A percentile compares a stretch with the other conserved stretches of the same genome.
Conservation (phyloP, 164 flowering plant genomes). For the Vitis rupestris region DNA sequence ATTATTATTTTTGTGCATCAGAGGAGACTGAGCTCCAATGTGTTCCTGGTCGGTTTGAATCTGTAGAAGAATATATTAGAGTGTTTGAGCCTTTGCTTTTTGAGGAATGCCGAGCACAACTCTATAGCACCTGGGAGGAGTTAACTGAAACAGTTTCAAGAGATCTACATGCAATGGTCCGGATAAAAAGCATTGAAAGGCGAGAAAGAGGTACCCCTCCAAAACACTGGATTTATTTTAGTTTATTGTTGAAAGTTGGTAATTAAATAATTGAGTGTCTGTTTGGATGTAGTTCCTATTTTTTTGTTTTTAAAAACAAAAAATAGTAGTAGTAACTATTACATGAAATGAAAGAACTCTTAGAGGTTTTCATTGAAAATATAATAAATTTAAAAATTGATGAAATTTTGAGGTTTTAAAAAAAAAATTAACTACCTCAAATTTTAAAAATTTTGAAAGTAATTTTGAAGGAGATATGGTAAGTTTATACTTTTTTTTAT, state of each 20-base stretch:
- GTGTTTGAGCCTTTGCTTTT: slow-evolving; percentile 98
- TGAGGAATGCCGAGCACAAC: slow-evolving; percentile 98
- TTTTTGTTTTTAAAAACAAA: too few relatives aligned
- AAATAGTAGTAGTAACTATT: too few relatives aligned
- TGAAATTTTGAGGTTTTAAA: too few relatives aligned
- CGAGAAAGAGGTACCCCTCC: slow-evolving; percentile 84
- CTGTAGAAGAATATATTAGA: slow-evolving; percentile 88
- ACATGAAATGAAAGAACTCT: too few relatives aligned
- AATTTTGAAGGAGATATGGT: too few relatives aligned
- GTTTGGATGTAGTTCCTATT: too few relatives aligned
- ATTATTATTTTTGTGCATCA: slow-evolving; percentile 29
- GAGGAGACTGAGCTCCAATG: slow-evolving; percentile 87
- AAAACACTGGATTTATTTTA: neutral
- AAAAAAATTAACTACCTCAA: too few relatives aligned
- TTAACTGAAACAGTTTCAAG: slow-evolving; percentile 56
- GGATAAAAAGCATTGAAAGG: slow-evolving; percentile 68
- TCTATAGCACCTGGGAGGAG: slow-evolving; percentile 95
- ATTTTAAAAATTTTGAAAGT: too few relatives aligned
- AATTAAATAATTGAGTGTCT: too few relatives aligned
- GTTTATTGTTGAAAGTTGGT: neutral
- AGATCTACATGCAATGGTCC: slow-evolving; percentile 73
- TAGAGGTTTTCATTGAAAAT: too few relatives aligned
- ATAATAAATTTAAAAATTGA: too few relatives aligned
- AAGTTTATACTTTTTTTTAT: too few relatives aligned
- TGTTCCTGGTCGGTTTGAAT: slow-evolving; percentile 92